phyloP scores from a whole-genome alignment of 345 rosid species.

The Hibiscus mutabilis region DNA sequence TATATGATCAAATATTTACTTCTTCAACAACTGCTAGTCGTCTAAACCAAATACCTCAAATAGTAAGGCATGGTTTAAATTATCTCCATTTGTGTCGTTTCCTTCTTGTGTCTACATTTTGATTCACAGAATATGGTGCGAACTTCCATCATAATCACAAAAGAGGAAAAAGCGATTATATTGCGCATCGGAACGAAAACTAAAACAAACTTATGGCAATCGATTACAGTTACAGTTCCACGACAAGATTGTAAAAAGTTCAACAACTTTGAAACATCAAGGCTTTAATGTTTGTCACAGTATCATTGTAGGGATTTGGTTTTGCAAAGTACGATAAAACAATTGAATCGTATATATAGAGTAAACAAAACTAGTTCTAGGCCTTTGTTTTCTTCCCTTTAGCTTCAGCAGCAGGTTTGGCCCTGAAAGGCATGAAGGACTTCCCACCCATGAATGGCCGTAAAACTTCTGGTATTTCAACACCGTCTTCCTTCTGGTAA shows the following conservation, averaged over 20 bases:
- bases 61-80: not conserved
- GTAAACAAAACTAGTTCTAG: slow-evolving; percentile 4
- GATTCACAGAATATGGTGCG: too few relatives aligned
- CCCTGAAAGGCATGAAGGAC: slow-evolving; percentile 70
- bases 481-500: slow-evolving; percentile 77
- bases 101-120: not conserved
- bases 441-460: slow-evolving; percentile 65
- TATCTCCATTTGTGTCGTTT: too few relatives aligned
- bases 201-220: not conserved
- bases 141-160: too few relatives aligned
- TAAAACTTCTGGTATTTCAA: slow-evolving; percentile 68
- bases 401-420: slow-evolving; percentile 32
- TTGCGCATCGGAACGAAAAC: not conserved
- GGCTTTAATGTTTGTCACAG: not conserved
- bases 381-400: slow-evolving; percentile 43
- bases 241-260: not conserved
- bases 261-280: not conserved
- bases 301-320: not conserved
- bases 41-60: too few relatives aligned
- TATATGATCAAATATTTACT: not conserved
- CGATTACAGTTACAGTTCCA: not conserved
- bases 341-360: not conserved
- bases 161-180: not conserved
- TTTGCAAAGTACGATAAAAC: not conserved
- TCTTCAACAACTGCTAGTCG: not conserved